Conservation (phyloP, 768 basidiomycete species). For the Amanita phalloides region DNA sequence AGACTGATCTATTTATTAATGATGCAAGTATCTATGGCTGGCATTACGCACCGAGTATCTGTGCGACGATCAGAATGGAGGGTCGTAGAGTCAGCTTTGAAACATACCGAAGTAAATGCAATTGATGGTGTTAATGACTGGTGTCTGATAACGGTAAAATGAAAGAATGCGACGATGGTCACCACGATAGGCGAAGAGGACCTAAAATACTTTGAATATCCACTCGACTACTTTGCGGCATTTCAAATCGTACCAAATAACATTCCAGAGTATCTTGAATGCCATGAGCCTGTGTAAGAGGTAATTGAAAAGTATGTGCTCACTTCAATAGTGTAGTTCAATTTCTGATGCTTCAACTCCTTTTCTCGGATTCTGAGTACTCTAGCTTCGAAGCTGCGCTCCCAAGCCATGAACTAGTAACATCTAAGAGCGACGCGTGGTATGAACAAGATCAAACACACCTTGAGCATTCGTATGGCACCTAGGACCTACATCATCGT, state of each 20-base stretch:
- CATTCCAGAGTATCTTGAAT: slow-evolving; percentile 32
- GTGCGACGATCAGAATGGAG: not conserved
- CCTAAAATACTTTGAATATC: slow-evolving; percentile 16
- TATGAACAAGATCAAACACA: slow-evolving; percentile 9
- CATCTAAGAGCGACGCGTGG: not conserved
- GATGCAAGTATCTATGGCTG: not conserved
- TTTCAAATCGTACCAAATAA: slow-evolving; percentile 25
- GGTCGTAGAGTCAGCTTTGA: slow-evolving; percentile 6
- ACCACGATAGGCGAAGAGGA: slow-evolving; percentile 59
- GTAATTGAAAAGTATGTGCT: slow-evolving; percentile 3
- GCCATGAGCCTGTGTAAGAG: not conserved
- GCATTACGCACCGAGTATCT: slow-evolving; percentile 2
- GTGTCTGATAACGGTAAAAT: slow-evolving; percentile 62
- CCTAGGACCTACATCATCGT: slow-evolving; percentile 51
- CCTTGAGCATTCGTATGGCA: slow-evolving; percentile 85
- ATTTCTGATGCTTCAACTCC: slow-evolving; percentile 74
- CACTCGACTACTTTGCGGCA: not conserved
- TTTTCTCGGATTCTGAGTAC: slow-evolving; percentile 66
- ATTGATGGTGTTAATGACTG: slow-evolving; percentile 70
- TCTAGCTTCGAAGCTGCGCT: slow-evolving; percentile 75
- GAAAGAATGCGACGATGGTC: slow-evolving; percentile 55
- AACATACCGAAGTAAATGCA: slow-evolving; percentile 65
- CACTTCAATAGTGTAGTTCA: slow-evolving; percentile 84
- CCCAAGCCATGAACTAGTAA: slow-evolving; percentile 83
- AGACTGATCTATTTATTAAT: slow-evolving; percentile 35